Percentiles rank a stretch among this genome's conserved stretches.
These are phyloP conservation scores for Talaromyces sp. DNA, from an alignment of 2,329 filamentous ascomycete genomes.

Conservation along the genomic window DNA sequence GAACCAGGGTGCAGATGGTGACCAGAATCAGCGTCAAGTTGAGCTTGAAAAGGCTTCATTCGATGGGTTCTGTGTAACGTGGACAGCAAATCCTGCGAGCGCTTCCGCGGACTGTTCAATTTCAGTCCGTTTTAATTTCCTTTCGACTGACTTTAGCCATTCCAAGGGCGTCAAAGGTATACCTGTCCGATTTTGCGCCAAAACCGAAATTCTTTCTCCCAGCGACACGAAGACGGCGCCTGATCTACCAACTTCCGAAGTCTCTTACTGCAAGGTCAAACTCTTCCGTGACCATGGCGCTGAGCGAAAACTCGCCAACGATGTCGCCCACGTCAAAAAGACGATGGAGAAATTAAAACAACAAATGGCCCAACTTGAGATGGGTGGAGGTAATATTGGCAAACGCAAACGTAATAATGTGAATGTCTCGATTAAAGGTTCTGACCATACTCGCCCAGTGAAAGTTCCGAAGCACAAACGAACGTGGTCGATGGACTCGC, in stretches of 20 bases:
- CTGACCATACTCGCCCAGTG: slow-evolving; percentile 58
- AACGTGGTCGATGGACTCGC: slow-evolving; percentile 90
- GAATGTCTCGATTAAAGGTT: slow-evolving; percentile 40
- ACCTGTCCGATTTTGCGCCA: slow-evolving; percentile 84
- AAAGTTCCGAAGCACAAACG: slow-evolving; percentile 87
- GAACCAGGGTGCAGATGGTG: slow-evolving; percentile 50
- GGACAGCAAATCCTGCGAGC: slow-evolving; percentile 65
- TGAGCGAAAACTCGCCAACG: slow-evolving; percentile 90
- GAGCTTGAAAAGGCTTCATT: slow-evolving; percentile 76
- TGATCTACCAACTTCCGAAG: slow-evolving; percentile 50
- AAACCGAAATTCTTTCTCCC: slow-evolving; percentile 58
- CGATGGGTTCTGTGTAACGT: slow-evolving; percentile 87
- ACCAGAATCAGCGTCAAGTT: slow-evolving; percentile 56
- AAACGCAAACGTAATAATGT: slow-evolving; percentile 57
- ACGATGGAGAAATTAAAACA: slow-evolving; percentile 94
- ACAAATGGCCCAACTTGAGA: slow-evolving; percentile 72
- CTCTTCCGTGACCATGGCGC: slow-evolving; percentile 94
- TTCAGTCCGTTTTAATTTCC: slow-evolving; percentile 92
- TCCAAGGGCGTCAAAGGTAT: slow-evolving; percentile 98
- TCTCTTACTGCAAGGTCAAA: slow-evolving; percentile 95
- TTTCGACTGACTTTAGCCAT: slow-evolving; percentile 97
- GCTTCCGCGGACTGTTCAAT: slow-evolving; percentile 72
- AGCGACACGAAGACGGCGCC: neutral
- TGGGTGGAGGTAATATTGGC: slow-evolving; percentile 55
- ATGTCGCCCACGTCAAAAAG: slow-evolving; percentile 91